Conservation (phyloP, 495 filamentous ascomycete species). For the Tuber calosporum region DNA sequence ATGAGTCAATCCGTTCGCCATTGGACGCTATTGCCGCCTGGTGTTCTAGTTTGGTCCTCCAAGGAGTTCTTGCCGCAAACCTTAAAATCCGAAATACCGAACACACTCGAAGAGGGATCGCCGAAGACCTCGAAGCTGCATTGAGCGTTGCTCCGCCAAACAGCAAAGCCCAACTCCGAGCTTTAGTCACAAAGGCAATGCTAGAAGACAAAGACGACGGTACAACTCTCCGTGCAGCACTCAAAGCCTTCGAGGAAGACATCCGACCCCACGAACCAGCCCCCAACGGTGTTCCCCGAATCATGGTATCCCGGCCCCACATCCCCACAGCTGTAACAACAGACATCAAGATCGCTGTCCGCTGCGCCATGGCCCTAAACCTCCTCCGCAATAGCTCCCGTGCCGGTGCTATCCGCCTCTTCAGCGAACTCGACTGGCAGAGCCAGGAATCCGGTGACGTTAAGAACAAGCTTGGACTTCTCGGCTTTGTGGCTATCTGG, state of each 20-base stretch:
- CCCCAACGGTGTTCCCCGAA: constrained; percentile 38
- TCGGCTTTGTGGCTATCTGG: constrained; percentile 72
- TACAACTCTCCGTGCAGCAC: constrained; percentile 51
- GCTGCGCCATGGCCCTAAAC: constrained; percentile 72
- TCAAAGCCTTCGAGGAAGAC: constrained; percentile 48
- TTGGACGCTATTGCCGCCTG: constrained; percentile 86
- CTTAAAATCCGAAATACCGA: constrained; percentile 48
- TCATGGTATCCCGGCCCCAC: constrained; percentile 46
- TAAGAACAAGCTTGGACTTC: constrained; percentile 51
- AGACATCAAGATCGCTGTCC: constrained; percentile 64
- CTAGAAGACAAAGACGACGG: constrained; percentile 51
- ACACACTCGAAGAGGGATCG: constrained; percentile 42
- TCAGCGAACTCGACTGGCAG: constrained; percentile 46
- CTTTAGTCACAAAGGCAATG: constrained; percentile 64
- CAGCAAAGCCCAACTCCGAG: constrained; percentile 66
- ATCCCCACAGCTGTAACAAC: constrained; percentile 47
- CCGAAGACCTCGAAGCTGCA: constrained; percentile 59
- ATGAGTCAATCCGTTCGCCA: constrained; percentile 76
- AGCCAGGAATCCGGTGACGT: constrained; percentile 12
- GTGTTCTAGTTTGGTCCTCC: constrained; percentile 74
- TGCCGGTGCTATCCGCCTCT: constrained; percentile 44
- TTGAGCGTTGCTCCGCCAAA: constrained; percentile 68
- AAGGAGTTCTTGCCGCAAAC: constrained; percentile 58
- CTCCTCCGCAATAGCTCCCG: constrained; percentile 53
- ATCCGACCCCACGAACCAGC: constrained; percentile 17